These are phyloP conservation scores for Cystobasidium ongulense DNA, from an alignment of 768 basidiomycete genomes.

Conservation along the genomic window DNA sequence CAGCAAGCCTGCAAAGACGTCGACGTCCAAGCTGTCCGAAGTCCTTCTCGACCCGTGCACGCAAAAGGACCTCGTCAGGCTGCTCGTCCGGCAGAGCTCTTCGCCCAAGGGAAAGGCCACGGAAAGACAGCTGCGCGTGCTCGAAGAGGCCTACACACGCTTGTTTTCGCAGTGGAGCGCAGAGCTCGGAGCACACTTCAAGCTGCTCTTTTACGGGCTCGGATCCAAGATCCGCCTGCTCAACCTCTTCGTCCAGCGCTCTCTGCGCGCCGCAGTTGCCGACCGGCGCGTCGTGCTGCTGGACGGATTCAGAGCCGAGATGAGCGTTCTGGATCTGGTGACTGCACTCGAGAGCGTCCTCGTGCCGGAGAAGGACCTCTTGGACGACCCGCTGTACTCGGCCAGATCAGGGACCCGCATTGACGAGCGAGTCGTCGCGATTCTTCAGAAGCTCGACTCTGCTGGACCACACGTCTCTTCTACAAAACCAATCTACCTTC, in stretches of 20 bases:
- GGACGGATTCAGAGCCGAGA: constrained; percentile 67
- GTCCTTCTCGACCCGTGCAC: constrained; percentile 48
- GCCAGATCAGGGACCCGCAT: constrained; percentile 44
- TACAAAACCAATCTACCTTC: constrained; percentile 58
- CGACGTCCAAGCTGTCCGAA: constrained; percentile 65
- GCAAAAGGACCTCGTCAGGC: not conserved
- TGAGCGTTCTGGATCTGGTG: constrained; percentile 60
- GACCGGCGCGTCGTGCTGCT: constrained; percentile 58
- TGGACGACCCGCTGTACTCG: not conserved
- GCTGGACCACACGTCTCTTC: constrained; percentile 50
- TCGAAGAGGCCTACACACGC: constrained; percentile 42
- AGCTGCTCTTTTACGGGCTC: constrained; percentile 75
- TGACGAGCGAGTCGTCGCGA: constrained; percentile 65
- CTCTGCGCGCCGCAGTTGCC: constrained; percentile 46
- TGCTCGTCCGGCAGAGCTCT: constrained; percentile 39
- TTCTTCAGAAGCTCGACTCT: constrained; percentile 45
- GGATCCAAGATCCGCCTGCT: constrained; percentile 75
- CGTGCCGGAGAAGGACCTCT: not conserved
- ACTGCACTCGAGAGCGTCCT: constrained; percentile 33
- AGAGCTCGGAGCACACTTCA: constrained; percentile 77
- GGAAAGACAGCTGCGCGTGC: constrained; percentile 42
- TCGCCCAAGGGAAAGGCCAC: constrained; percentile 2
- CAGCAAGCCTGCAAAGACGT: constrained; percentile 57
- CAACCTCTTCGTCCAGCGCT: constrained; percentile 61
- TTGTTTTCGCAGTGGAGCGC: constrained; percentile 52